Base-by-base conservation (phyloP, 2,329 filamentous ascomycete genomes). In the Claviceps sp. region DNA sequence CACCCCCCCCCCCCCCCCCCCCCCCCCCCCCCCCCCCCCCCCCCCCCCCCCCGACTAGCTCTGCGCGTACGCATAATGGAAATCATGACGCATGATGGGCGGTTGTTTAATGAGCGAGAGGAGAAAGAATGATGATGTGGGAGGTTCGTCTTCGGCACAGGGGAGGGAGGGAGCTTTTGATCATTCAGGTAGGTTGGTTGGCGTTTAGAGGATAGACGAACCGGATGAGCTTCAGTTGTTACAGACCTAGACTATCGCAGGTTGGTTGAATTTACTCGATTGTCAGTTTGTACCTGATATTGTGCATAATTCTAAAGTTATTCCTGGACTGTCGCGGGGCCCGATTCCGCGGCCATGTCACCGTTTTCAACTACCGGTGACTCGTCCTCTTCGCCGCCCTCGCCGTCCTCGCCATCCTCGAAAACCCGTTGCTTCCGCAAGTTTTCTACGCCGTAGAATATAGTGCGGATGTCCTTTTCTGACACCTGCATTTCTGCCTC, bases 391-490 rank as follows among this genome's bases (percentile, higher is more conserved):
- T 52, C 22, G 37, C 50, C 24, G 4, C 18, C 42, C 14, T 51
- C 55, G 13, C 48, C 57, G 2, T 57, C 40, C n/a, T 52, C 38
- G 18, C 50, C 24, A 13, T 24, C 26, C 24, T 40, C 60, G 20
- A 57, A 36, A 53, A 60, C 47, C 18, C 59, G 55, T 4, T 70
- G 64, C 59, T 78, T 78, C 47, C 75, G 70, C 57, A 78, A 59
- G 41, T 66, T 70, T 57, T 75, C 74, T 1, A 67, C 68, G 16
- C 65, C 71, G 52, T 76, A 76, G 36, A 78, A 55, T 7, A 77
- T 60, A 49, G 64, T 63, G 5, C 66, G 65, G 18, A 74, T 61
- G 47, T 75, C 70, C 0, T 65, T 61, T 1, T 61, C 57, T 1
- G 65, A 59, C 0, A 72, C 56, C 26, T 72, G 58, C 1, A 72